phyloP scores from a whole-genome alignment of 345 rosid species.

The Populus davidiana region DNA sequence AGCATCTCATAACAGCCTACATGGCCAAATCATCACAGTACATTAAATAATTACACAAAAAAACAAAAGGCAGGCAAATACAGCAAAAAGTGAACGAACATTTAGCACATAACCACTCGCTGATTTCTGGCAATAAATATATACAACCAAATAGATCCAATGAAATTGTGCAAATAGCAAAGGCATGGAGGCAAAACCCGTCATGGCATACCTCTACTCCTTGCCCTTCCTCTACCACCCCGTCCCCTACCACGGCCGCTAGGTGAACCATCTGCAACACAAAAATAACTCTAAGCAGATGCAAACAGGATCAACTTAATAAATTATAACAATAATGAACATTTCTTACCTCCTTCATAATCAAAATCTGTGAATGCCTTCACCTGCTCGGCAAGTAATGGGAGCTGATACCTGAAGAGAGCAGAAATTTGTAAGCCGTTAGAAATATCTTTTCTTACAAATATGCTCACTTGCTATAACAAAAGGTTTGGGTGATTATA shows the following conservation, averaged over 20 bases:
- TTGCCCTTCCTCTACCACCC: constrained; percentile 28
- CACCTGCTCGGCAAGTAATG: constrained; percentile 28
- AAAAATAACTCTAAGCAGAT: neutral
- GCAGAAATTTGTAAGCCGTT: neutral
- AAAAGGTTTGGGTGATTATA: no score
- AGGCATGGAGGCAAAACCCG: neutral
- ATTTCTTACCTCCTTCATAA: constrained; percentile 28
- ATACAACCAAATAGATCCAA: neutral
- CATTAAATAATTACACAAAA: neutral
- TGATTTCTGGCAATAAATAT: neutral
- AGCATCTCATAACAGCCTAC: neutral
- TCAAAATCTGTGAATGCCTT: constrained; percentile 26
- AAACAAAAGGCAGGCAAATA: neutral
- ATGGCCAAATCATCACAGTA: neutral
- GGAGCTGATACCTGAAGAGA: constrained; percentile 31
- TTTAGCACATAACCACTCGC: neutral
- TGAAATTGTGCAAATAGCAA: neutral
- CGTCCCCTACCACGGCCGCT: constrained; percentile 31
- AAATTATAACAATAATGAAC: neutral
- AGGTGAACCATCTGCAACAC: constrained; percentile 29
- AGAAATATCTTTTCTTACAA: neutral
- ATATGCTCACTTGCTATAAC: neutral
- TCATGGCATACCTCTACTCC: constrained; percentile 22
- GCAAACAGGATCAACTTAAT: neutral
- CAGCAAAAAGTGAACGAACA: neutral